Conservation (phyloP, 2,329 filamentous ascomycete genomes). For the Fusarium newnesense region DNA sequence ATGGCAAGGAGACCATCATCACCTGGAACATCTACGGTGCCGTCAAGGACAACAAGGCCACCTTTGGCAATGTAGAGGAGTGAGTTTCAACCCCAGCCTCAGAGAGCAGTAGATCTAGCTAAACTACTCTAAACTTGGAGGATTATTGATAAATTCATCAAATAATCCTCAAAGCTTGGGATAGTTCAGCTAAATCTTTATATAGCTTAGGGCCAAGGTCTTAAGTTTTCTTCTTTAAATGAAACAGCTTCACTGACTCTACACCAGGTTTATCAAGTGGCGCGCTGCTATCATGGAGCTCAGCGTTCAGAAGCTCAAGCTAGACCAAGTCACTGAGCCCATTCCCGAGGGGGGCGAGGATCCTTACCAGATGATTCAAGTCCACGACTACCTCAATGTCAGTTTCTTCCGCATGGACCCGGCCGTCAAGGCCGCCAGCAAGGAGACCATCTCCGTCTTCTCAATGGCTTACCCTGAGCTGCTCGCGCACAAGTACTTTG, state of each 20-base stretch:
- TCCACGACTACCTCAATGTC: conserved; percentile 92
- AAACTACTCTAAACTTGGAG: not conserved
- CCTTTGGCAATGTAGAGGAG: conserved; percentile 85
- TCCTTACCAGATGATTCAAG: conserved; percentile 89
- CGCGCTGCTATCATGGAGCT: conserved; percentile 91
- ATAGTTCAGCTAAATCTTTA: not conserved
- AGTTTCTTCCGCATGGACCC: conserved; percentile 87
- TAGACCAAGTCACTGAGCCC: conserved; percentile 73
- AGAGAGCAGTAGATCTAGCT: not conserved
- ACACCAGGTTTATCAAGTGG: conserved; percentile 83
- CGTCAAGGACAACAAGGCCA: conserved; percentile 83
- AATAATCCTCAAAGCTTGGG: not conserved
- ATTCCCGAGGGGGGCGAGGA: conserved; percentile 81
- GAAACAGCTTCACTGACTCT: conserved; percentile 17
- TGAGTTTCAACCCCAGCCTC: conserved; percentile 56
- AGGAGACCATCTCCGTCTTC: conserved; percentile 84
- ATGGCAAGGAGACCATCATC: conserved; percentile 70
- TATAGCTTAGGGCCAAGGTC: not conserved
- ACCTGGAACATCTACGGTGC: conserved; percentile 95
- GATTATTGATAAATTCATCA: not conserved
- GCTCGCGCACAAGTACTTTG: conserved; percentile 87
- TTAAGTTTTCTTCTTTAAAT: not conserved
- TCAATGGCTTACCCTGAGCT: conserved; percentile 89
- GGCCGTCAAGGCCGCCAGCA: conserved; percentile 78
- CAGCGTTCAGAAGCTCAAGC: conserved; percentile 77